phyloP scores from a whole-genome alignment of 129 eudicot genomes.

The Artemisia tridentata region DNA sequence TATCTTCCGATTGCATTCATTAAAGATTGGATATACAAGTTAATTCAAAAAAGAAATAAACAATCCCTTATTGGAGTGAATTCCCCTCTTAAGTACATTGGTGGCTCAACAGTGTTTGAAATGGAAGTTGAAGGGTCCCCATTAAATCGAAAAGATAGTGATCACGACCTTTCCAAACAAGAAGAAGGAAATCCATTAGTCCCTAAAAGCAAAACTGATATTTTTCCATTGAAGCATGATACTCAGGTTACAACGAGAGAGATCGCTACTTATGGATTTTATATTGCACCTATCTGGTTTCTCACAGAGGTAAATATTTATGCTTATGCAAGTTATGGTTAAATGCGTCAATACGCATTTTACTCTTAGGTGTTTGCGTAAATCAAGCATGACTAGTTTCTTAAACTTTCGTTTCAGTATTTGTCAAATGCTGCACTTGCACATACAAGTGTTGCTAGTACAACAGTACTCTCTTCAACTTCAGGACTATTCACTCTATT shows the following conservation, averaged over 20 bases:
- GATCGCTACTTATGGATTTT: conserved; percentile 81
- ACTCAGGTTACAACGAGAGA: conserved; percentile 62
- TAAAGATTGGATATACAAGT: conserved; percentile 63
- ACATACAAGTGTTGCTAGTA: conserved; percentile 98
- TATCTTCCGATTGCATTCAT: conserved; percentile 89
- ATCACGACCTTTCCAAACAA: conserved; percentile 46
- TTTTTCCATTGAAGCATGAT: conserved; percentile 38
- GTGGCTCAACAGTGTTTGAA: conserved; percentile 51
- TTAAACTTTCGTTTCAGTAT: conserved; percentile 53
- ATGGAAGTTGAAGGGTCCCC: conserved; percentile 61
- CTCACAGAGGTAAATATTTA: conserved; percentile 66
- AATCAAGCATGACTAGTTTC: conserved; percentile 16
- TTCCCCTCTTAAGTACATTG: conserved; percentile 65
- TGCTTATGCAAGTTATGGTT: background rate
- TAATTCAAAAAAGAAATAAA: conserved; percentile 45
- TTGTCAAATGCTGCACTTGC: conserved; percentile 98
- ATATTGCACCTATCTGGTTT: conserved; percentile 96
- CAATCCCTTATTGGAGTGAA: conserved; percentile 35
- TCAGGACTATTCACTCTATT: conserved; percentile 98
- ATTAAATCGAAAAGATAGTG: conserved; percentile 64
- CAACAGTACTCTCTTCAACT: conserved; percentile 95
- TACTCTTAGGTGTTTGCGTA: background rate
- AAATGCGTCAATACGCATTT: conserved; percentile 2
- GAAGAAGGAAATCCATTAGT: conserved; percentile 73
- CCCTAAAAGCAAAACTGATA: conserved; percentile 37